Percentiles rank a stretch among this genome's conserved stretches.
Conservation (phyloP, 495 filamentous ascomycete genomes). For the Xylaria telfairii region DNA sequence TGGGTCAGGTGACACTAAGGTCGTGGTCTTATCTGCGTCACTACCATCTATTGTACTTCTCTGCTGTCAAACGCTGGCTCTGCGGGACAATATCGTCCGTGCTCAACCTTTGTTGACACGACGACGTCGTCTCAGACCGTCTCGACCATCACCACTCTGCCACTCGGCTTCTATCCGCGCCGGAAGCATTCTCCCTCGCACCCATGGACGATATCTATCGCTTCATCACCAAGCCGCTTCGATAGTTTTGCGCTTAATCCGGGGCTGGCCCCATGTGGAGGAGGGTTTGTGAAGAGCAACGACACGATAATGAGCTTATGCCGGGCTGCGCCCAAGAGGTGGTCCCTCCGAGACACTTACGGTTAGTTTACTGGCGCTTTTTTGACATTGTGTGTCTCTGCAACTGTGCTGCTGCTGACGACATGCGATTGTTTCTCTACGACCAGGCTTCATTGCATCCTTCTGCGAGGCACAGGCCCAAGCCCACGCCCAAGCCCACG, state of each 20-base stretch:
- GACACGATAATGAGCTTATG: conserved; percentile 28
- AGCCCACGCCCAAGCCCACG: conserved; percentile 27
- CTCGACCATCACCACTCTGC: background rate
- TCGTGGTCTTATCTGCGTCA: conserved; percentile 19
- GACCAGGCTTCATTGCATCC: conserved; percentile 52
- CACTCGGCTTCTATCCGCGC: background rate
- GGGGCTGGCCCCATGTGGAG: background rate
- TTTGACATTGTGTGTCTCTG: background rate
- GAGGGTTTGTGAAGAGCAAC: background rate
- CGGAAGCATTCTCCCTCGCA: background rate
- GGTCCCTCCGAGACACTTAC: conserved; percentile 42
- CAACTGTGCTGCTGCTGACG: conserved; percentile 20
- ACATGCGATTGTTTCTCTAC: conserved; percentile 12
- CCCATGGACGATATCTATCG: conserved; percentile 14
- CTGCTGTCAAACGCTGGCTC: background rate
- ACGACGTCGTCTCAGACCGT: background rate
- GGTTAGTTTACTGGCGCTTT: conserved; percentile 30
- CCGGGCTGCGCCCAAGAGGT: conserved; percentile 34
- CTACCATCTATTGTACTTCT: background rate
- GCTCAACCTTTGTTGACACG: background rate
- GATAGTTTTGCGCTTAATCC: background rate
- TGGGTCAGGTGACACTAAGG: no score
- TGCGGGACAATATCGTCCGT: background rate
- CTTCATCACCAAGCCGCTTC: background rate
- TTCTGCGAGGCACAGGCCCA: conserved; percentile 48